Evolutionary conservation across 2,329 filamentous ascomycete species (phyloP).

Genomic region (Didymosphaeria variabile): DNA sequence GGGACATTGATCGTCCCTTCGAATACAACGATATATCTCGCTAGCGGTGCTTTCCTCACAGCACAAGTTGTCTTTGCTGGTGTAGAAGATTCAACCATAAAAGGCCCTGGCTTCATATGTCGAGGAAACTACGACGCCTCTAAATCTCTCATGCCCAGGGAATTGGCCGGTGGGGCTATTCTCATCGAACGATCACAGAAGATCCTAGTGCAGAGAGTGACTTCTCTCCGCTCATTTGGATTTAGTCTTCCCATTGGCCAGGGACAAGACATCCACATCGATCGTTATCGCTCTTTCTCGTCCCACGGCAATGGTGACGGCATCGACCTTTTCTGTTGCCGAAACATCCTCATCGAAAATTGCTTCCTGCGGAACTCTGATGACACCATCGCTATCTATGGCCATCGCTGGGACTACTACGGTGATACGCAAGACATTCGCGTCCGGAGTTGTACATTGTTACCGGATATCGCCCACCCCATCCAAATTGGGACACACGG

Average conservation of each 20-base stretch:
- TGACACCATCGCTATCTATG: conserved; percentile 48
- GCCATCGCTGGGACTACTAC: conserved; percentile 44
- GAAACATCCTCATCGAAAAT: conserved; percentile 35
- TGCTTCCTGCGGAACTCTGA: conserved; percentile 51
- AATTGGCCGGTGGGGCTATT: not conserved
- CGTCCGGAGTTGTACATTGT: conserved; percentile 40
- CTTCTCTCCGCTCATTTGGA: conserved; percentile 4
- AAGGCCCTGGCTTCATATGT: no score
- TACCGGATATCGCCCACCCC: conserved; percentile 47
- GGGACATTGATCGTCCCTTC: conserved; percentile 3
- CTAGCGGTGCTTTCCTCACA: conserved; percentile 5
- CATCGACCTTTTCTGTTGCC: conserved; percentile 26
- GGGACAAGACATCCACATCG: not conserved
- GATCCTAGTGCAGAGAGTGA: conserved; percentile 5
- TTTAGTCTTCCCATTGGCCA: conserved; percentile 4
- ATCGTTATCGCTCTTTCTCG: conserved; percentile 28
- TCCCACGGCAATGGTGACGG: conserved; percentile 31
- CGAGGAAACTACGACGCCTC: not conserved
- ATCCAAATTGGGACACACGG: conserved; percentile 52
- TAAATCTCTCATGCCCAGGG: not conserved
- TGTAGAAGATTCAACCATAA: not conserved
- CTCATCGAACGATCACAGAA: not conserved
- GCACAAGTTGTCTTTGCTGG: not conserved
- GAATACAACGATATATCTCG: conserved; percentile 11
- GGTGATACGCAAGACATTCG: conserved; percentile 48